A percentile compares a stretch with the other conserved stretches of the same genome.
Evolutionary conservation across 345 rosid genomes (phyloP).

Genomic region (Euphorbia pulcherrima): DNA sequence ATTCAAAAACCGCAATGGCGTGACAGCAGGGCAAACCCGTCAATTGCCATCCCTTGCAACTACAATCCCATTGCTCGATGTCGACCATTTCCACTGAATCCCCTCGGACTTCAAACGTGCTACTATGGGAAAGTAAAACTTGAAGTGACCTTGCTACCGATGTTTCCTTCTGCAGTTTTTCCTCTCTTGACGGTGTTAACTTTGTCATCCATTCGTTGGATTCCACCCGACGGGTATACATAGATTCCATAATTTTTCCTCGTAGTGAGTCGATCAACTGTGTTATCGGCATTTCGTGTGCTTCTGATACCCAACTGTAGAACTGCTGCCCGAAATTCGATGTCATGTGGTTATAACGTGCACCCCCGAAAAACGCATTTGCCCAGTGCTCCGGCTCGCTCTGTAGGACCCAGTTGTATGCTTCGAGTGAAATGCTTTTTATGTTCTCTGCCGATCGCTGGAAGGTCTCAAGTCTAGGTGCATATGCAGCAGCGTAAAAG

Average conservation of each 20-base stretch:
- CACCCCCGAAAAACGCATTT: constrained; percentile 65
- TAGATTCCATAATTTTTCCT: constrained; percentile 80
- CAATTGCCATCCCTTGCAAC: constrained; percentile 73
- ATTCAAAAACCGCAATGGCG: constrained; percentile 60
- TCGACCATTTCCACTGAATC: constrained; percentile 56
- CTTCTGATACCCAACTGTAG: constrained; percentile 88
- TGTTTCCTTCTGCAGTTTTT: constrained; percentile 58
- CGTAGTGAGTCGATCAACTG: constrained; percentile 73
- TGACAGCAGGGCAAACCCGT: constrained; percentile 84
- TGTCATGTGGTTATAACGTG: constrained; percentile 68
- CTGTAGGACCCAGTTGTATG: constrained; percentile 71
- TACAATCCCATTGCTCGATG: constrained; percentile 65
- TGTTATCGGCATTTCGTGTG: constrained; percentile 84
- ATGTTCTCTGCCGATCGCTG: constrained; percentile 55
- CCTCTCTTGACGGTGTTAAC: constrained; percentile 76
- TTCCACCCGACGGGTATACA: constrained; percentile 60
- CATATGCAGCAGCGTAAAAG: constrained; percentile 73
- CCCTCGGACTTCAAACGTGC: constrained; percentile 64
- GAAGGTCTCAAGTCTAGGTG: constrained; percentile 57
- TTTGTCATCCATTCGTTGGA: constrained; percentile 68
- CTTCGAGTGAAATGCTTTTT: constrained; percentile 72
- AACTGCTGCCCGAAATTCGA: constrained; percentile 72
- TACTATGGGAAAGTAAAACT: constrained; percentile 46
- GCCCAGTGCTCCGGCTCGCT: constrained; percentile 96
- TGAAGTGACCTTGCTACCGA: constrained; percentile 43